Conservation (phyloP, 768 basidiomycete genomes). For the Boletus rubescentipes region DNA sequence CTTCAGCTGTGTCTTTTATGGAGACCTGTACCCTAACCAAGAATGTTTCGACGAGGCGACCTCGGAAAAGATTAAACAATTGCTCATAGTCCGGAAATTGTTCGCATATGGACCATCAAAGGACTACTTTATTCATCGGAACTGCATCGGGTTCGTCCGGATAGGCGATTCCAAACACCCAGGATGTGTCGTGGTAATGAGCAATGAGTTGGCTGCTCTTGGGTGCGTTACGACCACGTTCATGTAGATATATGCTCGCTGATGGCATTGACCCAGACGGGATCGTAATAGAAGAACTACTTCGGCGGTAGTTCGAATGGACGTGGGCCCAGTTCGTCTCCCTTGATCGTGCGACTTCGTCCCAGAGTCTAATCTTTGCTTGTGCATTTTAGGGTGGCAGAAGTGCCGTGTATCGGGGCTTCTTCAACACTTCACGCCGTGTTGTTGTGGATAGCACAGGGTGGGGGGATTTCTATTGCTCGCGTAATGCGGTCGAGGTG, state of each 20-base stretch:
- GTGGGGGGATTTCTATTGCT: conserved; percentile 67
- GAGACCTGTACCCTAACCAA: conserved; percentile 71
- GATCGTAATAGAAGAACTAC: not conserved
- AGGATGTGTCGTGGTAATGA: conserved; percentile 73
- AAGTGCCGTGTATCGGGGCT: conserved; percentile 44
- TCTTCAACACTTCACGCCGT: conserved; percentile 43
- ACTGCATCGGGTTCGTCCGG: conserved; percentile 78
- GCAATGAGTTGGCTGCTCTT: conserved; percentile 44
- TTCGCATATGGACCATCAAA: conserved; percentile 64
- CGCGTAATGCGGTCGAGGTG: conserved; percentile 53
- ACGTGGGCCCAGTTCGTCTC: conserved; percentile 56
- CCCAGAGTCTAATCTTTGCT: not conserved
- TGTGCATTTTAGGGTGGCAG: conserved; percentile 30
- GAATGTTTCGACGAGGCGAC: conserved; percentile 61
- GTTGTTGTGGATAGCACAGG: conserved; percentile 53
- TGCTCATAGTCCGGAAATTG: conserved; percentile 61
- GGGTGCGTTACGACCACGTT: conserved; percentile 14
- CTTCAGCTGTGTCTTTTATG: conserved; percentile 81
- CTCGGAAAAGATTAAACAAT: conserved; percentile 47
- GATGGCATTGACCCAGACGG: not conserved
- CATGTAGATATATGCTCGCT: not conserved
- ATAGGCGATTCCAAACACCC: conserved; percentile 50
- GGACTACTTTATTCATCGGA: conserved; percentile 58
- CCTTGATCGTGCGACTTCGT: conserved; percentile 3
- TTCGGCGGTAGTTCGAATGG: conserved; percentile 53